Base-by-base conservation (phyloP, 805 yeast species). In the Sporopachydermia lactativora region DNA sequence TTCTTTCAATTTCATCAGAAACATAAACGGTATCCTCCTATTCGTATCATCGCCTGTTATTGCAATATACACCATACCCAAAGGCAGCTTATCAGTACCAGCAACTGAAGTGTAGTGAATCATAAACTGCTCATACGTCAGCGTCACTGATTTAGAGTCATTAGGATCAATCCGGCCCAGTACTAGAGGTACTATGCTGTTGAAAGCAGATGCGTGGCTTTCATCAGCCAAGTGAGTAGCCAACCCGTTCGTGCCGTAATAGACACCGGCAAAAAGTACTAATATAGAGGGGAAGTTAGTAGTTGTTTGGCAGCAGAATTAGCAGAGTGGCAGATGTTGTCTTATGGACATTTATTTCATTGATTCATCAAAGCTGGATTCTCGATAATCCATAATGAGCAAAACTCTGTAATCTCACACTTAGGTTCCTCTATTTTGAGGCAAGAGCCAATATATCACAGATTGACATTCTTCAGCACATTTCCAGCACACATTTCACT, bases 21-120 rank as follows among this genome's bases (percentile, higher is more conserved):
- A 49, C 36, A 43, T 17, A 35, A 53, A 53, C 15, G 55, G 48
- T 3, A 43, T 45, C 38, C 47, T 37, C 34, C 53, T 48, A 3
- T 43, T 50, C 17, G 42, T 42, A 5, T 41, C 18, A 34, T 40
- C 43, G 41, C 35, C 40, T 14, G 51, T 45, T 37, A 58, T 53
- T 34, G 47, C 52, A 15, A 54, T 36, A 40, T 45, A 54, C 11
- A 58, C 52, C 11, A 55, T 37, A 13, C 61, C 61, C 13, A 40
- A 40, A 28, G 58, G 55, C 5, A 43, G 41, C 5, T 42, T 43
- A 1, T 42, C 43, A 17, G 43, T 44, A 18, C 47, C 47, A 11
- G 52, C 44, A 14, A 46, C 43, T n/a, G 59, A 47, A 14, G 55
- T 45, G 46, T 54, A 58, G 43, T 57, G 62, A 24, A 54, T 53